These are phyloP conservation scores for Cornus kousa DNA, from an alignment of 148 eudicot genomes.

Conservation along the genomic window DNA sequence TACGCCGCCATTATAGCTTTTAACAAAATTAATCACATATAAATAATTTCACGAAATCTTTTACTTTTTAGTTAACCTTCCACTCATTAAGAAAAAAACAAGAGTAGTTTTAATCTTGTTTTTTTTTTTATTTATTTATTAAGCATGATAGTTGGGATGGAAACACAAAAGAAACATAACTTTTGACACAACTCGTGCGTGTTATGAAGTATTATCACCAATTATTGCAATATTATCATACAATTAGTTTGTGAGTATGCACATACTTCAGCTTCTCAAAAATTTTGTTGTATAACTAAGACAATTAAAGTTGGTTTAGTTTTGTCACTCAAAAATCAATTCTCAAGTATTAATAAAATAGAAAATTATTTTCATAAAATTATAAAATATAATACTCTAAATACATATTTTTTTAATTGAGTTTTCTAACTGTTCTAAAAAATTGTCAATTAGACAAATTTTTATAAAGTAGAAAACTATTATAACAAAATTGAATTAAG, in stretches of 20 bases:
- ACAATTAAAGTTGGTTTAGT: too few relatives aligned
- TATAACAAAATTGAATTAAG: too few relatives aligned
- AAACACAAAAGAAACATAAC: slow-evolving; percentile 11
- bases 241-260: neutral
- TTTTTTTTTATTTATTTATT: neutral
- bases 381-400: too few relatives aligned
- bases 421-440: too few relatives aligned
- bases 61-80: slow-evolving; percentile 29
- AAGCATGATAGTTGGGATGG: neutral
- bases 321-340: too few relatives aligned
- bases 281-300: too few relatives aligned
- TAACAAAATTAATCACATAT: neutral
- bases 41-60: neutral
- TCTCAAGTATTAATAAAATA: too few relatives aligned
- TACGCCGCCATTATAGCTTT: slow-evolving; percentile 3
- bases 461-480: too few relatives aligned
- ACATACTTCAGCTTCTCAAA: too few relatives aligned
- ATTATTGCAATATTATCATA: slow-evolving; percentile 8
- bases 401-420: too few relatives aligned
- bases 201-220: slow-evolving; percentile 2
- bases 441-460: too few relatives aligned
- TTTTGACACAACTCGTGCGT: neutral
- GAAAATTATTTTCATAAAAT: too few relatives aligned
- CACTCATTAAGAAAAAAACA: slow-evolving; percentile 28
- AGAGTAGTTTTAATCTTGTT: neutral